These are phyloP conservation scores for Ilyonectria destructans DNA, from an alignment of 2,329 filamentous ascomycete species.

Conservation along the genomic window DNA sequence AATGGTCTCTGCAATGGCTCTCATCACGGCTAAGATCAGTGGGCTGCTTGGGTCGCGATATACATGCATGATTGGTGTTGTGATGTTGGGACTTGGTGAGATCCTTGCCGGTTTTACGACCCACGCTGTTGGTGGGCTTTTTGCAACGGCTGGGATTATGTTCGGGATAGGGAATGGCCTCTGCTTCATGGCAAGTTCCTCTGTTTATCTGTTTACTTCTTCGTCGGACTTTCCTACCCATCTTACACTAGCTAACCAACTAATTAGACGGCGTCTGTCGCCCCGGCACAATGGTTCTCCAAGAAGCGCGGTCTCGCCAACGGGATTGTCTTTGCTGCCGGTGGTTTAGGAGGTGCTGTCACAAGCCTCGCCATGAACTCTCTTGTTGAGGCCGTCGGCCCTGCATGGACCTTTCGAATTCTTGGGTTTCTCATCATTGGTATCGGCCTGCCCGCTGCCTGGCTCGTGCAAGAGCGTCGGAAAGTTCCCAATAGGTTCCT, in stretches of 20 bases:
- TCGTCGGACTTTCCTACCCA: too few species aligned
- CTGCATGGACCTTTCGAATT: constrained; percentile 66
- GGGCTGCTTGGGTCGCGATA: constrained; percentile 63
- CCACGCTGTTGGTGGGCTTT: constrained; percentile 49
- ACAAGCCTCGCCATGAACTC: constrained; percentile 62
- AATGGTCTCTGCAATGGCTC: constrained; percentile 52
- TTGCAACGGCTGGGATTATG: constrained; percentile 45
- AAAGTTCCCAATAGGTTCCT: constrained; percentile 57
- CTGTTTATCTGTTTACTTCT: constrained; percentile 23
- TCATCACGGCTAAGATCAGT: constrained; percentile 65
- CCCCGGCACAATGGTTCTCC: constrained; percentile 67
- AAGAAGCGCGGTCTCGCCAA: constrained; percentile 66
- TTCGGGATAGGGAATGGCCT: constrained; percentile 47
- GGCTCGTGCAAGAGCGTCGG: constrained; percentile 63
- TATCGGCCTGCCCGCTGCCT: constrained; percentile 69
- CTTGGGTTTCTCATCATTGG: constrained; percentile 65
- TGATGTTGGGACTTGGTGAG: constrained; percentile 63
- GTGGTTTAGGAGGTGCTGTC: constrained; percentile 67
- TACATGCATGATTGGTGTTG: constrained; percentile 63
- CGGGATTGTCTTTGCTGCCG: constrained; percentile 64
- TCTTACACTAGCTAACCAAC: not conserved
- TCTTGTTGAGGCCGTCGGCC: constrained; percentile 58
- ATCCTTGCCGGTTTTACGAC: constrained; percentile 42
- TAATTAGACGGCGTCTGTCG: constrained; percentile 52
- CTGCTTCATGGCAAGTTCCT: constrained; percentile 48